phyloP scores from a whole-genome alignment of 208 protist genomes.

The Naegleria gruberi region DNA sequence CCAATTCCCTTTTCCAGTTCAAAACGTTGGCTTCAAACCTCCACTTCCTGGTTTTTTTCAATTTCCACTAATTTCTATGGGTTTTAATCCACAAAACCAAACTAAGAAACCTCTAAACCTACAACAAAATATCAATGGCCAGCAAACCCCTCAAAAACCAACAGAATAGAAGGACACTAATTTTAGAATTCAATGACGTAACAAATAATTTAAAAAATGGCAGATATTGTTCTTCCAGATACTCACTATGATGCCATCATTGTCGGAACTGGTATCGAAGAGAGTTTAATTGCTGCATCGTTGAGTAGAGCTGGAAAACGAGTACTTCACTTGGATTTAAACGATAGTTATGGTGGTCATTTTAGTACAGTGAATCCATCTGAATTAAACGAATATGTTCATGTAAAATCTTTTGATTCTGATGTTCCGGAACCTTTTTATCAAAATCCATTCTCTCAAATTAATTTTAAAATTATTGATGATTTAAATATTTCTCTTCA shows the following conservation, averaged over 20 bases:
- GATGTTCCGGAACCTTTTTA: background rate
- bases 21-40: no score
- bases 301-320: conserved; percentile 60
- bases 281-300: conserved; percentile 68
- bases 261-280: conserved; percentile 67
- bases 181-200: background rate
- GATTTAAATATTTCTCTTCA: background rate
- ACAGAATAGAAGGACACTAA: no score
- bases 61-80: no score
- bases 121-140: no score
- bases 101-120: background rate
- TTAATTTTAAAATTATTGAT: background rate
- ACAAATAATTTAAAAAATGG: background rate
- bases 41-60: no score
- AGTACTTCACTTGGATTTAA: conserved; percentile 77
- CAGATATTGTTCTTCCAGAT: background rate
- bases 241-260: conserved; percentile 64
- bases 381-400: conserved; percentile 10
- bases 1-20: no score
- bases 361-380: conserved; percentile 35
- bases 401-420: background rate
- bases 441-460: background rate
- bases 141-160: no score
- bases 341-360: conserved; percentile 62
- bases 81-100: no score